Percentiles rank a stretch among this genome's conserved stretches.
Evolutionary conservation across 805 yeast species (phyloP).

Genomic region (Tanozyma kutaoensis): DNA sequence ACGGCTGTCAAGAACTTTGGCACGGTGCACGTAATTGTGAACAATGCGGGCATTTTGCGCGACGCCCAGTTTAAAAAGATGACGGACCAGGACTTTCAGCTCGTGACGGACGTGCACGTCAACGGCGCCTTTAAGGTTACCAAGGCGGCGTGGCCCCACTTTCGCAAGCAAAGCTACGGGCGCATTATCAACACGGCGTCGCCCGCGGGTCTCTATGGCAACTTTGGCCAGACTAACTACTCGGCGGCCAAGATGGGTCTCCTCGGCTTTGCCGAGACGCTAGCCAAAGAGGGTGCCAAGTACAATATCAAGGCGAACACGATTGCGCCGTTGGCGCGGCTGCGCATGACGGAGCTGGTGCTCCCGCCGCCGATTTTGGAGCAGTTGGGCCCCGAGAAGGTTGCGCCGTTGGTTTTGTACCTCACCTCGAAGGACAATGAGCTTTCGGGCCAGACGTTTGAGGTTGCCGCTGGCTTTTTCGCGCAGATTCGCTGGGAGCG

Average conservation of each 20-base stretch:
- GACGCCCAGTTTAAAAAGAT: slow-evolving; percentile 81
- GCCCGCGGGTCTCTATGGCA: slow-evolving; percentile 94
- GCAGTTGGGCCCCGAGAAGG: slow-evolving; percentile 71
- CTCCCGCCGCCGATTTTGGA: slow-evolving; percentile 78
- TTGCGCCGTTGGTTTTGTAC: slow-evolving; percentile 83
- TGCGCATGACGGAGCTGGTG: slow-evolving; percentile 89
- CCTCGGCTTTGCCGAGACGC: slow-evolving; percentile 85
- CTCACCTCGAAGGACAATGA: slow-evolving; percentile 51
- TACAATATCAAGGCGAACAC: slow-evolving; percentile 75
- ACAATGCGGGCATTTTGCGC: slow-evolving; percentile 91
- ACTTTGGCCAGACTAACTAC: slow-evolving; percentile 93
- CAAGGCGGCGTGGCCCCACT: slow-evolving; percentile 84
- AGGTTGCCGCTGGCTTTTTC: slow-evolving; percentile 89
- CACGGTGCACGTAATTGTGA: slow-evolving; percentile 74
- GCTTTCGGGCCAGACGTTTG: slow-evolving; percentile 68
- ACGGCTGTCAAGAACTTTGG: slow-evolving; percentile 84
- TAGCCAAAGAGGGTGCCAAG: slow-evolving; percentile 86
- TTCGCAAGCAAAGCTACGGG: slow-evolving; percentile 77
- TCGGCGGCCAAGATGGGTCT: slow-evolving; percentile 86
- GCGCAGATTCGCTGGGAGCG: slow-evolving; percentile 94
- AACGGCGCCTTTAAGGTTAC: slow-evolving; percentile 81
- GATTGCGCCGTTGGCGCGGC: slow-evolving; percentile 90
- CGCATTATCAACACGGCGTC: slow-evolving; percentile 89
- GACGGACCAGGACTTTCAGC: slow-evolving; percentile 65
- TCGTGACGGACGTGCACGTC: slow-evolving; percentile 78